These are phyloP conservation scores for Incumbomyces delicatus DNA, from an alignment of 2,329 filamentous ascomycete species.

Conservation along the genomic window DNA sequence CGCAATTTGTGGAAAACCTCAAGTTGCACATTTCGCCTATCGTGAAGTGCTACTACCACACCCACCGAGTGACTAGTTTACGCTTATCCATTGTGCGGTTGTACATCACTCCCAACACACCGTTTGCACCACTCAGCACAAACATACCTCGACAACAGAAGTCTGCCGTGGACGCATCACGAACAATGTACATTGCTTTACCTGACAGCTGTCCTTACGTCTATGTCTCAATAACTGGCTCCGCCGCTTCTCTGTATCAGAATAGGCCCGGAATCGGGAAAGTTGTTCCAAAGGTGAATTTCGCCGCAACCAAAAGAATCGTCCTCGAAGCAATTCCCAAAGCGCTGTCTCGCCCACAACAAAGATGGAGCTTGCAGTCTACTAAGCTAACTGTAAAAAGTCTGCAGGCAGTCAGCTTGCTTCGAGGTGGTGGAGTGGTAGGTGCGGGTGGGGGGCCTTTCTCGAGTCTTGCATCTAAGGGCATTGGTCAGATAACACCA, in stretches of 20 bases:
- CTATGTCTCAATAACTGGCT: conserved; percentile 50
- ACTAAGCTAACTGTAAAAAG: conserved; percentile 64
- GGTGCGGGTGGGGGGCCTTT: conserved; percentile 70
- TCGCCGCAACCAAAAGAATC: conserved; percentile 34
- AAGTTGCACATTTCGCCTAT: conserved; percentile 65
- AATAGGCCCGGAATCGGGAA: conserved; percentile 5
- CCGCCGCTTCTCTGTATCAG: conserved; percentile 25
- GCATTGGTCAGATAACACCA: conserved; percentile 22
- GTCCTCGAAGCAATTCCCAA: conserved; percentile 73
- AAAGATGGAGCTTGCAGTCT: conserved; percentile 58
- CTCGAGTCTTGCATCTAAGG: conserved; percentile 44
- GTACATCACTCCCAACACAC: conserved; percentile 63
- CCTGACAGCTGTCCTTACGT: conserved; percentile 69
- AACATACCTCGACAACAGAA: conserved; percentile 29
- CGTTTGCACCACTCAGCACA: conserved; percentile 49
- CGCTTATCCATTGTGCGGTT: conserved; percentile 67
- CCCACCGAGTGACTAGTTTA: conserved; percentile 50
- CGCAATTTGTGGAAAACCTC: conserved; percentile 67
- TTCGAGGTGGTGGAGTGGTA: conserved; percentile 58
- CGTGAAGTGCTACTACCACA: conserved; percentile 74
- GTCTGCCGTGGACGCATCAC: conserved; percentile 48
- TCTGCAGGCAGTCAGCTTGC: conserved; percentile 57
- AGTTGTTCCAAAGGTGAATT: conserved; percentile 13
- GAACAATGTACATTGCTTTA: conserved; percentile 71
- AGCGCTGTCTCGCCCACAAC: conserved; percentile 64